Evolutionary conservation across 495 filamentous ascomycete genomes (phyloP), one percentile per base, ranked within the genome.

Genomic region (Polyplosphaeria fusca): DNA sequence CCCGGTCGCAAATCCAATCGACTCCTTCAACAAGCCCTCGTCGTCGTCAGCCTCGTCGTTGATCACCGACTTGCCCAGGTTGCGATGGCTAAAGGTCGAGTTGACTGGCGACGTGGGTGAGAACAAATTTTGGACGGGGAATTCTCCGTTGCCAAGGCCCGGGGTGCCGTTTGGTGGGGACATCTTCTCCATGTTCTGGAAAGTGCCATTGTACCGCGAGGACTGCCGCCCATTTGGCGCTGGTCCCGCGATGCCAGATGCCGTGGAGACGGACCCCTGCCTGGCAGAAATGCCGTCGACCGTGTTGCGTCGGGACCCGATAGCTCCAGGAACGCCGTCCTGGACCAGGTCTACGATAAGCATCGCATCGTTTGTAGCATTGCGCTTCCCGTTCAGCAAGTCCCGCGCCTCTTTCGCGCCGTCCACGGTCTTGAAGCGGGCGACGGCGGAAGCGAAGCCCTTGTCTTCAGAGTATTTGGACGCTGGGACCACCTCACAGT

Each of bases 21-120:
- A 86, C 67, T 95, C 87, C 50, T 90, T 89, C 9, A 95, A 76
- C 11, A 95, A 73, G 65, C 91, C 85, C 4, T 86, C 86, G 65
- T 95, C 91, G 61, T 95, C 90, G 52, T 86, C 89, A 12, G 79
- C 71, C 65, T 94, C 89, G 65, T 90, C 83, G 63, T 87, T 89
- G 61, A 96, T 95, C 49, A 94, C 79, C 2, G 85, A 82, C 70
- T 92, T 95, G 50, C 91, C 87, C 14, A 84, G 83, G 43, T 87
- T 77, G 47, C 88, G 79, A 50, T 89, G 85, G 40, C 77, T 74
- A 9, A 89, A 76, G 43, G 87, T 82, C 63, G 87, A 89, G 35
- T 82, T 86, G 54, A 93, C 85, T 9, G 89, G 87, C 20, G 89
- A 94, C 64, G 91, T 86, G 2, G 89, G 87, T 16, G 86, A 89